These are phyloP conservation scores for Aspergillus sp. DNA, from an alignment of 2,329 filamentous ascomycete species.

Conservation along the genomic window DNA sequence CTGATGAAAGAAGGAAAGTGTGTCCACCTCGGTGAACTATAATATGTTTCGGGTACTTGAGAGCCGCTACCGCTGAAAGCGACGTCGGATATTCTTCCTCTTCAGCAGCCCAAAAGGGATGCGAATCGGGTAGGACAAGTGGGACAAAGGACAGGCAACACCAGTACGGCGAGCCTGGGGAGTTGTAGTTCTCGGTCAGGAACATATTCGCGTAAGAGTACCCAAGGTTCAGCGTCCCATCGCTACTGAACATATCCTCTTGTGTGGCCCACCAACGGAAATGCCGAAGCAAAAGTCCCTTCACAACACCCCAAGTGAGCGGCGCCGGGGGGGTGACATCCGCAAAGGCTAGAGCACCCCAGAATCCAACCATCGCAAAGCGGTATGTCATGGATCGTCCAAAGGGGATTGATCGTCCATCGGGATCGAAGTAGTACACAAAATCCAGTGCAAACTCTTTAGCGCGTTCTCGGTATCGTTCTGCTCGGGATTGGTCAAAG, in stretches of 20 bases:
- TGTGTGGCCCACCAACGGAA: constrained; percentile 79
- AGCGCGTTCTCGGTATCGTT: constrained; percentile 69
- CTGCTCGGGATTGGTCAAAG: constrained; percentile 63
- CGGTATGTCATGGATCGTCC: constrained; percentile 76
- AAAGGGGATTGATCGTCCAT: constrained; percentile 72
- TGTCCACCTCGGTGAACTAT: constrained; percentile 70
- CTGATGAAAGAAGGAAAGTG: constrained; percentile 71
- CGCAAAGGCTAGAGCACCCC: constrained; percentile 74
- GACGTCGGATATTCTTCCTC: constrained; percentile 62
- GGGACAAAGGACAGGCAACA: constrained; percentile 76
- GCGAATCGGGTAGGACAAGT: constrained; percentile 65
- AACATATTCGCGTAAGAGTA: constrained; percentile 81
- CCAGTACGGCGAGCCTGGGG: constrained; percentile 72
- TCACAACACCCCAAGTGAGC: constrained; percentile 75
- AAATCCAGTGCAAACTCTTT: constrained; percentile 68
- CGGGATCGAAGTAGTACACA: constrained; percentile 72
- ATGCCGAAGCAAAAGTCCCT: constrained; percentile 72
- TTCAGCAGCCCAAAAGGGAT: constrained; percentile 72
- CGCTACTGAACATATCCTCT: constrained; percentile 70
- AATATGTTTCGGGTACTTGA: constrained; percentile 72
- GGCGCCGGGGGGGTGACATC: constrained; percentile 70
- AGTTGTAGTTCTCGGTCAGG: constrained; percentile 82
- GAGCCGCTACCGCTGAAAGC: constrained; percentile 59
- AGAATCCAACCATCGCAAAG: constrained; percentile 85
- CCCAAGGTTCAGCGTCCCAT: constrained; percentile 73